Conservation (phyloP, 176 grass and related monocot genomes). For the Juncus inflexus region DNA sequence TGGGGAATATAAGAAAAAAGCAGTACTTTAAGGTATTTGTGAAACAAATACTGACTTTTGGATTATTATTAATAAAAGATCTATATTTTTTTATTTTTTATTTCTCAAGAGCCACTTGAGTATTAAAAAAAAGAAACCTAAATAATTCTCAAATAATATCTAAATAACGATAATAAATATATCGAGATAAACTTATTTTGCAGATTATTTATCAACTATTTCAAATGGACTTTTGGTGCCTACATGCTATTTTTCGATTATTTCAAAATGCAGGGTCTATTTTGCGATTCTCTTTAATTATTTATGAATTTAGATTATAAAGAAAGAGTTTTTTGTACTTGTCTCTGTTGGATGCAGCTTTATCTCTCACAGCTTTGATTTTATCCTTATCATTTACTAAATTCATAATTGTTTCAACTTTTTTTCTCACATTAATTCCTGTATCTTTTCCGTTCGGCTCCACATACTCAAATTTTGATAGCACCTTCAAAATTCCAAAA, state of each 20-base stretch:
- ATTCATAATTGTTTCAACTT: constrained; percentile 78
- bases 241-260: too few species aligned
- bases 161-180: too few species aligned
- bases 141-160: too few species aligned
- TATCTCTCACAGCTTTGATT: constrained; percentile 89
- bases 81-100: too few species aligned
- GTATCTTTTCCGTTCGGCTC: constrained; percentile 94
- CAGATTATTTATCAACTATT: too few species aligned
- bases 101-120: too few species aligned
- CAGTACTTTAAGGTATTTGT: not conserved
- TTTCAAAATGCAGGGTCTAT: too few species aligned
- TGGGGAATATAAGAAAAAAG: constrained; percentile 2
- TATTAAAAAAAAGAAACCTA: too few species aligned
- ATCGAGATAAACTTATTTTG: not conserved
- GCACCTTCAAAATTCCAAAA: constrained; percentile 43
- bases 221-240: too few species aligned
- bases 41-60: not conserved
- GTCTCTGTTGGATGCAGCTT: constrained; percentile 76
- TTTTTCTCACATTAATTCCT: constrained; percentile 98
- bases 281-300: too few species aligned
- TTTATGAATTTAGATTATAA: too few species aligned
- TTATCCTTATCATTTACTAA: constrained; percentile 87
- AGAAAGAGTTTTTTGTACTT: constrained; percentile 38
- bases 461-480: constrained; percentile 91
- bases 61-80: too few species aligned